These are phyloP conservation scores for Aeschynomene evenia DNA, from an alignment of 306 rosid species.

Conservation along the genomic window DNA sequence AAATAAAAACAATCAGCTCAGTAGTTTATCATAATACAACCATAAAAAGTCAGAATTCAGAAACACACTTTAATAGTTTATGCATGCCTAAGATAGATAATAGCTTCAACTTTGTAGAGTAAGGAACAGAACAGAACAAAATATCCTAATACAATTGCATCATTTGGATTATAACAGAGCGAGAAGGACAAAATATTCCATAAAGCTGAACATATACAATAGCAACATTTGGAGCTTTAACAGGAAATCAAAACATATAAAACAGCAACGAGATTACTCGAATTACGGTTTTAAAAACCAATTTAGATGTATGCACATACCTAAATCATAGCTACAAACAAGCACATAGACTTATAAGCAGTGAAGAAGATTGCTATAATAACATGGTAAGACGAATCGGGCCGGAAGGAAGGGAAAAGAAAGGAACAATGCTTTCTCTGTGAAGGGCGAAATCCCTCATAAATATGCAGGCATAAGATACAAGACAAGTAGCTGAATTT, in stretches of 20 bases:
- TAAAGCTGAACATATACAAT: neutral
- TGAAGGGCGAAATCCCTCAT: neutral
- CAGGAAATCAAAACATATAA: conserved; percentile 11
- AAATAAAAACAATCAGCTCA: neutral
- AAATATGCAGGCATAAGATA: neutral
- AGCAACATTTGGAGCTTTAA: neutral
- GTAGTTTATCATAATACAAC: neutral
- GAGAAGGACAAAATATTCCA: neutral
- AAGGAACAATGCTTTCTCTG: conserved; percentile 14
- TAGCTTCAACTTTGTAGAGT: conserved; percentile 12
- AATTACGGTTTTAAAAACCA: conserved; percentile 23
- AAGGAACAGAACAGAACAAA: neutral
- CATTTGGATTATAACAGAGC: neutral
- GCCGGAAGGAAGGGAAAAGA: neutral
- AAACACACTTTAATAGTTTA: neutral
- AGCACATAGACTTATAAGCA: conserved; percentile 26
- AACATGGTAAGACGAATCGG: neutral
- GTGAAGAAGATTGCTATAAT: neutral
- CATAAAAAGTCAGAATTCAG: neutral
- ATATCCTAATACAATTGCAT: too few relatives aligned
- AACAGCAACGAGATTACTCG: neutral
- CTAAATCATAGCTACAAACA: conserved; percentile 28
- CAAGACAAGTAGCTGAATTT: neutral
- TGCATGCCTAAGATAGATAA: neutral
- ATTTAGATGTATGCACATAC: neutral